A percentile compares a stretch with the other conserved stretches of the same genome.
Conservation (phyloP, 805 yeast species). For the Saturnispora gosingensis region DNA sequence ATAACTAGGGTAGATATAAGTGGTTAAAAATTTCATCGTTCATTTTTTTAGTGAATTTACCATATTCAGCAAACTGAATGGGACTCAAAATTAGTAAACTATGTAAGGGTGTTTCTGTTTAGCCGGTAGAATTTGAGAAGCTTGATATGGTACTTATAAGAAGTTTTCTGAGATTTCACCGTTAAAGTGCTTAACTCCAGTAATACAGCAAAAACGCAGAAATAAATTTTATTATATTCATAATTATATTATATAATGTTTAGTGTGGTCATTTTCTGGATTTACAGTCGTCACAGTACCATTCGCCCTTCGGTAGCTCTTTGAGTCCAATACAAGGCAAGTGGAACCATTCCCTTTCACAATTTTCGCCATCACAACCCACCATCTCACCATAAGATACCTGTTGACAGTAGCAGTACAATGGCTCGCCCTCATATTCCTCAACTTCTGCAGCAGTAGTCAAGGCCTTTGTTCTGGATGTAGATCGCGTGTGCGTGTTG, state of each 20-base stretch:
- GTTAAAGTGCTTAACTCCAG: too few species aligned
- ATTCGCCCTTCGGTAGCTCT: conserved; percentile 77
- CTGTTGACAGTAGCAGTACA: conserved; percentile 93
- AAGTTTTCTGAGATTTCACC: too few species aligned
- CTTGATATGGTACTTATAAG: too few species aligned
- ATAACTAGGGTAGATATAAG: neutral
- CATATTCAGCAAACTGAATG: neutral
- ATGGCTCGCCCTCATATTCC: conserved; percentile 46
- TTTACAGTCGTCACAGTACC: conserved; percentile 69
- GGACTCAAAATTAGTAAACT: neutral
- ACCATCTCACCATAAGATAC: conserved; percentile 99
- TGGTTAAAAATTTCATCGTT: neutral
- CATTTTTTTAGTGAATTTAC: neutral
- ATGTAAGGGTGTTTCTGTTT: neutral
- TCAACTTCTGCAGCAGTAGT: conserved; percentile 8
- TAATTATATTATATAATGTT: too few species aligned
- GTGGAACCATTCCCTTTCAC: conserved; percentile 94
- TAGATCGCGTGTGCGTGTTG: neutral
- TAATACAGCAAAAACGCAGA: neutral
- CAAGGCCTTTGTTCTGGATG: conserved; percentile 7
- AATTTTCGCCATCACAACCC: conserved; percentile 92
- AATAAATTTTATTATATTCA: too few species aligned
- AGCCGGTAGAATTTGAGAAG: too few species aligned
- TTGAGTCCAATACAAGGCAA: conserved; percentile 84
- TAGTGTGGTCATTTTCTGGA: conserved; percentile 10